Base-by-base conservation (phyloP, 2,329 filamentous ascomycete genomes). In the Zopfia rhizophila region DNA sequence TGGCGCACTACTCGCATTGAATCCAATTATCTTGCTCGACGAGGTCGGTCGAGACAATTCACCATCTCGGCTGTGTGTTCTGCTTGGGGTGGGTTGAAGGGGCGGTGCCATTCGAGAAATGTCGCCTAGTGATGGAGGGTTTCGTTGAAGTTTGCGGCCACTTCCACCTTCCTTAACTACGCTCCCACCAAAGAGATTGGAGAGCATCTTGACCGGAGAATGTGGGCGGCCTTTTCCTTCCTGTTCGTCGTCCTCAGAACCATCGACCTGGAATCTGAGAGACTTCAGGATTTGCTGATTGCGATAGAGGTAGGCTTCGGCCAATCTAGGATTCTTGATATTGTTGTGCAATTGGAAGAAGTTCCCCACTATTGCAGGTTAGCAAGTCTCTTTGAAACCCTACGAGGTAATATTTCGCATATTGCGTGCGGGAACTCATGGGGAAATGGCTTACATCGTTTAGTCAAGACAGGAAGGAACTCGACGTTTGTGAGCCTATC, bases 191-290 rank as follows among this genome's bases (percentile, higher is more conserved):
- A 95, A 84, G 41, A 97, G 83, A 63, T 82, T 96, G 0, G 92
- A 95, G 12, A 97, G 78, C 63, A 96, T 80, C 69, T 97, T 97
- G 35, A 95, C 90, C 0, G 93, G 92, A 1, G 92, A 97, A n/a
- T 87, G 83, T 4, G 86, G 85, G 7, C 93, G 81, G 64, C 90
- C 89, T 1, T 85, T 86, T n/a, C 56, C 56, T 18, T 73, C 71
- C 28, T 60, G 58, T 14, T 58, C 60, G 6, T 66, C 67, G 84
- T 82, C 67, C 84, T 88, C 61, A 86, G 49, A 84, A 0, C 82
- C 79, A 28, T 86, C 82, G 22, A 83, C 77, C 14, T 83, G 77
- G 28, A 89, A 77, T 33, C 81, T 82, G 17, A 96, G 75, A 3
- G 85, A 84, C 23, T 87, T 86, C 19, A 96, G 77, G 2, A 90